Conservation (phyloP, 2,329 filamentous ascomycete genomes). For the Hymenoscyphus albidus region DNA sequence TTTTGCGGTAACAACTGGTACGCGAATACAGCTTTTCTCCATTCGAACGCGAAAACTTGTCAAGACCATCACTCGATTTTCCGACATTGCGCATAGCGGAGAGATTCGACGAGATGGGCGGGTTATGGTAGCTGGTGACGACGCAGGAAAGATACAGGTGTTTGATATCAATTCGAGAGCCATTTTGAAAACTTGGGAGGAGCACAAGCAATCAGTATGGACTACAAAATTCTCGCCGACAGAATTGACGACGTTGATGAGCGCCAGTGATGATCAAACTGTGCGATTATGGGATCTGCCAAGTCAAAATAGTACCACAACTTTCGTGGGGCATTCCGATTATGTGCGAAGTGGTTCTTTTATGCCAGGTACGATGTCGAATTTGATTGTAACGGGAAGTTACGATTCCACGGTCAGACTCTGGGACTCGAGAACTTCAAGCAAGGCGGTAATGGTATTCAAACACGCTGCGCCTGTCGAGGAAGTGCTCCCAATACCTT, state of each 20-base stretch:
- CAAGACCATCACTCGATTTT: slow-evolving; percentile 92
- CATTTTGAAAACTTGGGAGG: slow-evolving; percentile 91
- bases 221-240: slow-evolving; percentile 85
- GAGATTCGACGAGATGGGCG: slow-evolving; percentile 85
- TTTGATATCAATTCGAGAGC: slow-evolving; percentile 88
- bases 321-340: slow-evolving; percentile 82
- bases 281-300: slow-evolving; percentile 94
- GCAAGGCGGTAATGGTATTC: slow-evolving; percentile 79
- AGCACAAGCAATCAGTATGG: slow-evolving; percentile 94
- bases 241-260: slow-evolving; percentile 84
- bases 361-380: slow-evolving; percentile 66
- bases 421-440: slow-evolving; percentile 82
- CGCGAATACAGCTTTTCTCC: slow-evolving; percentile 89
- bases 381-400: slow-evolving; percentile 81
- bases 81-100: slow-evolving; percentile 84
- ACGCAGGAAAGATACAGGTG: slow-evolving; percentile 87
- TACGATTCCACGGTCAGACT: slow-evolving; percentile 92
- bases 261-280: slow-evolving; percentile 86
- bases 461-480: slow-evolving; percentile 90
- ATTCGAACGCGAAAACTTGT: slow-evolving; percentile 85
- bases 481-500: slow-evolving; percentile 79
- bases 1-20: slow-evolving; percentile 93
- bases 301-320: slow-evolving; percentile 68
- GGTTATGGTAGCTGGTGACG: slow-evolving; percentile 86
- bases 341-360: slow-evolving; percentile 88